phyloP scores from a whole-genome alignment of 495 filamentous ascomycete genomes.

The Aspergillus bertholletiae region DNA sequence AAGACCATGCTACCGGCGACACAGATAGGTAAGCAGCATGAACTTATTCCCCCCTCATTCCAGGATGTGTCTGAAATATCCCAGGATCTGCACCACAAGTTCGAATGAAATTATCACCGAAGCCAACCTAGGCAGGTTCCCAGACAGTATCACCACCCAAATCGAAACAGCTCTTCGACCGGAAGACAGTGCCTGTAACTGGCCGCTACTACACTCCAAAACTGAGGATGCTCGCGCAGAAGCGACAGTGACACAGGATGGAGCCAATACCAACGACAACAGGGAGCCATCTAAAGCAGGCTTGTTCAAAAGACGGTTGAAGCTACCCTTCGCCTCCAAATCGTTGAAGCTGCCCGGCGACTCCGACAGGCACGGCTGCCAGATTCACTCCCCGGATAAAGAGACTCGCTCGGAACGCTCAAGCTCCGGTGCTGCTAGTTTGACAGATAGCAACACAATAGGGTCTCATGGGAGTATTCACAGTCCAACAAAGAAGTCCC shows the following conservation, averaged over 20 bases:
- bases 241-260: background rate
- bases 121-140: background rate
- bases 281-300: background rate
- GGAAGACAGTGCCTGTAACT: background rate
- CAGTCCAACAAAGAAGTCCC: background rate
- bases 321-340: background rate
- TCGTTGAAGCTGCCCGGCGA: background rate
- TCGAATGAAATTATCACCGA: background rate
- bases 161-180: conserved; percentile 8
- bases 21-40: background rate
- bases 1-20: background rate
- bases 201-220: conserved; percentile 1
- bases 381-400: background rate
- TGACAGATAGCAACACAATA: background rate
- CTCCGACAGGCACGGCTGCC: conserved; percentile 2
- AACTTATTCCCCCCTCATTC: background rate
- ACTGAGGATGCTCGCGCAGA: background rate
- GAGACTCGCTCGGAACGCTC: conserved; percentile 1
- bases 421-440: background rate
- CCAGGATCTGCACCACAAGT: background rate
- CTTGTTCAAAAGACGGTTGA: conserved; percentile 9
- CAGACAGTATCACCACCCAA: conserved; percentile 3
- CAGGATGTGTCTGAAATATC: background rate
- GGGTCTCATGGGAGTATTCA: background rate
- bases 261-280: background rate